Evolutionary conservation across 257 asterid genomes (phyloP).

Genomic region (Orobanche coerulescens): DNA sequence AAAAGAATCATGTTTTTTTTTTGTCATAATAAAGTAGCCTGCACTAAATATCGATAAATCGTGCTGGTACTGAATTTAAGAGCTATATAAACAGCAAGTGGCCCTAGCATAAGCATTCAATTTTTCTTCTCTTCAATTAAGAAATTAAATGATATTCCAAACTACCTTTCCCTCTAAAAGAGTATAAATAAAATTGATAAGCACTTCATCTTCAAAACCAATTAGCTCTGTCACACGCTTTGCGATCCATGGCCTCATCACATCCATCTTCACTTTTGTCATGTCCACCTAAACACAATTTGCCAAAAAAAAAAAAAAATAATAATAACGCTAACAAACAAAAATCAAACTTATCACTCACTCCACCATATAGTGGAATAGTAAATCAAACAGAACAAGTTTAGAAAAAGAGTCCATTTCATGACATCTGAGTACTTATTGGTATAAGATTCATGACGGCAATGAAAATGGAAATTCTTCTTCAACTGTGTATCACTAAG

Average conservation of each 20-base stretch:
- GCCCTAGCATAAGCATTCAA: background rate
- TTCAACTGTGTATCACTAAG: background rate
- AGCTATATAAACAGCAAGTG: constrained; percentile 4
- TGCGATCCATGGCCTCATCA: constrained; percentile 96
- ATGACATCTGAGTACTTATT: background rate
- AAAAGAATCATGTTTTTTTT: background rate
- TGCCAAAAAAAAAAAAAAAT: no score
- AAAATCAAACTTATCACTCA: background rate
- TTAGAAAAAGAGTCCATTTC: background rate
- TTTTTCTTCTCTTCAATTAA: background rate
- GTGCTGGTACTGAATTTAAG: constrained; percentile 2
- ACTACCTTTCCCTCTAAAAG: constrained; percentile 91
- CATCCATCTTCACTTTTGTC: constrained; percentile 88
- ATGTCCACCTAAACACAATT: constrained; percentile 88
- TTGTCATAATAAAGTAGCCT: background rate
- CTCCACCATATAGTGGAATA: background rate
- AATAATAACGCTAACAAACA: constrained; percentile 11
- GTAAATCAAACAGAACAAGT: constrained; percentile 7
- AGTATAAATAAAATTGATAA: constrained; percentile 79
- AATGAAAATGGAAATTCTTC: background rate
- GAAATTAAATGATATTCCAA: background rate
- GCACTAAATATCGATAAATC: constrained; percentile 6
- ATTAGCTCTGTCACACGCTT: constrained; percentile 93
- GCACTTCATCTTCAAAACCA: constrained; percentile 98
- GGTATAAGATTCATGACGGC: background rate